Conservation (phyloP, 371 early-diverging fungal species). For the Amoeboaphelidium occidentale region DNA sequence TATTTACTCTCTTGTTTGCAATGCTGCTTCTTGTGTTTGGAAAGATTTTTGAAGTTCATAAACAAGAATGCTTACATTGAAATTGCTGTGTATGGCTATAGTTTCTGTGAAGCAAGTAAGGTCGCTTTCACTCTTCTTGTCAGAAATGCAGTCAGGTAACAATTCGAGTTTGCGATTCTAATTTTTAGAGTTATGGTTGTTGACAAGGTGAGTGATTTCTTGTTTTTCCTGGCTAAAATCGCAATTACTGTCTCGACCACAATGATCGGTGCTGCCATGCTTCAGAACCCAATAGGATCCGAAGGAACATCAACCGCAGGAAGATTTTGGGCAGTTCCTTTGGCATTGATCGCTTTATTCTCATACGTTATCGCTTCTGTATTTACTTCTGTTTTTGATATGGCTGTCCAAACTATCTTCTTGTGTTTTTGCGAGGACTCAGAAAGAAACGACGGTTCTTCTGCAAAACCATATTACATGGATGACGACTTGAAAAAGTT, state of each 20-base stretch:
- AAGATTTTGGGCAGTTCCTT: not conserved
- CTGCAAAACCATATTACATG: constrained; percentile 16
- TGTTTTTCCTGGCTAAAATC: constrained; percentile 6
- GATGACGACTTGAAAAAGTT: not conserved
- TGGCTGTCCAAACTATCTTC: constrained; percentile 26
- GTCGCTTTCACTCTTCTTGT: constrained; percentile 7
- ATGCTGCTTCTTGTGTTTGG: constrained; percentile 16
- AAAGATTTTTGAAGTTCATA: constrained; percentile 18
- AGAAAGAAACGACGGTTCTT: constrained; percentile 22
- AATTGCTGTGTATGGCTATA: constrained; percentile 21
- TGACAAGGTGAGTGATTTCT: constrained; percentile 3
- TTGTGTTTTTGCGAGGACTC: constrained; percentile 22
- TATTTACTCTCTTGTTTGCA: constrained; percentile 16
- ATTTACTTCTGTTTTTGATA: constrained; percentile 16
- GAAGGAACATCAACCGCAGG: not conserved
- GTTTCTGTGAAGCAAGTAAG: constrained; percentile 18
- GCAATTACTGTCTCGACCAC: constrained; percentile 2
- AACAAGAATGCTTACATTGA: constrained; percentile 27
- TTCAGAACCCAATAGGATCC: not conserved
- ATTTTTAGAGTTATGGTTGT: constrained; percentile 5
- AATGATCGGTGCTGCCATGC: not conserved
- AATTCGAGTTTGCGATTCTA: no score
- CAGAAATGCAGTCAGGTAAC: constrained; percentile 6
- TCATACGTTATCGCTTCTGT: constrained; percentile 15
- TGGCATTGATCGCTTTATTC: constrained; percentile 1